These are phyloP conservation scores for Nicotiana attenuata DNA, from an alignment of 257 asterid genomes.

Conservation along the genomic window DNA sequence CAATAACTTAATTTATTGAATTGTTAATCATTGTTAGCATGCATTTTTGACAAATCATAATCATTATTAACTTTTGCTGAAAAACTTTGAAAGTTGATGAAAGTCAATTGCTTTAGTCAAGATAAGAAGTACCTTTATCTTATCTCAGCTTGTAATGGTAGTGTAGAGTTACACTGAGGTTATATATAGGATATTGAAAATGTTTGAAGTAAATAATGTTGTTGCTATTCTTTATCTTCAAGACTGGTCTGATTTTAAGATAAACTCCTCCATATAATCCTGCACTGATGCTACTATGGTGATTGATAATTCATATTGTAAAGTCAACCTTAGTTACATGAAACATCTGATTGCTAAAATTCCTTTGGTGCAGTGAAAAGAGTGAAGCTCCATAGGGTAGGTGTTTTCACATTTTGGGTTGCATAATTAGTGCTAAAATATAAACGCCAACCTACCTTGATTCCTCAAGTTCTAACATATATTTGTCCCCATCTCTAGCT, in stretches of 20 bases:
- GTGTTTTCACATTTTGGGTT: not conserved
- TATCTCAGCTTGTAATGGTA: not conserved
- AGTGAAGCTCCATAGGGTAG: not conserved
- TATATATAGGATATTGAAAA: not conserved
- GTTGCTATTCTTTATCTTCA: not conserved
- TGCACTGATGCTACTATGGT: not conserved
- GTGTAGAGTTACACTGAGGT: not conserved
- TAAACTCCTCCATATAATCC: not conserved
- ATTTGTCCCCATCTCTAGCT: not conserved
- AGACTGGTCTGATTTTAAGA: not conserved
- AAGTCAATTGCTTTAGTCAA: slow-evolving; percentile 2
- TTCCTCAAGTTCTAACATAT: not conserved
- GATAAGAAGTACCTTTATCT: not conserved
- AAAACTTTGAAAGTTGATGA: not conserved
- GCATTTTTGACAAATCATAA: not conserved
- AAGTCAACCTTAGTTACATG: not conserved
- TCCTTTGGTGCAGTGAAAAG: not conserved
- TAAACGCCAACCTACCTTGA: not conserved
- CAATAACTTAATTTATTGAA: not conserved
- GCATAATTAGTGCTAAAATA: not conserved
- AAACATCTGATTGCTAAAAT: not conserved
- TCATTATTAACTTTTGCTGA: not conserved
- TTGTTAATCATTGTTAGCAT: not conserved
- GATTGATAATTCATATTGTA: not conserved
- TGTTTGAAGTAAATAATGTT: not conserved